phyloP scores from a whole-genome alignment of 2,329 filamentous ascomycete species.

The Colletotrichum australisinense region DNA sequence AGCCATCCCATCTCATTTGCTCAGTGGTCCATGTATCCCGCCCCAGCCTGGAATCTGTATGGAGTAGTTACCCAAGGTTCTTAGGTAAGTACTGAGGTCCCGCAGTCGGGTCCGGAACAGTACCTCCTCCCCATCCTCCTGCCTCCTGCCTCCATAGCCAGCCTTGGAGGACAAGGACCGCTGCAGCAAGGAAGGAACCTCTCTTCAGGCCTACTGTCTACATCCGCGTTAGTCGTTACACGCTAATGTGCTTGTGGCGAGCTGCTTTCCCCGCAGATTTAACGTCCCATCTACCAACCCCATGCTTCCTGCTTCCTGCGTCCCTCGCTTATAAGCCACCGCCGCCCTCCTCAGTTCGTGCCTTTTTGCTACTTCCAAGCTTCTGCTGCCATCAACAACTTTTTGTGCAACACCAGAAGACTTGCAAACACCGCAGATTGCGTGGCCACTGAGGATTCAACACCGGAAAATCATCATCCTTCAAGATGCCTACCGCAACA shows the following conservation, averaged over 20 bases:
- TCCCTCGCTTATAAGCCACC: constrained; percentile 23
- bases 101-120: neutral
- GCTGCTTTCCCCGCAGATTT: constrained; percentile 34
- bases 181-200: constrained; percentile 14
- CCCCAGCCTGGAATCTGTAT: neutral
- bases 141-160: neutral
- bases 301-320: constrained; percentile 12
- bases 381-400: neutral
- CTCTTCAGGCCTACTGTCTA: constrained; percentile 15
- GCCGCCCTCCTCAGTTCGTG: constrained; percentile 7
- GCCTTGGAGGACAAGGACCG: neutral
- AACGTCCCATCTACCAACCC: constrained; percentile 16
- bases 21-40: neutral
- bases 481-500: constrained; percentile 31
- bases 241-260: constrained; percentile 31
- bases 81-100: too few species aligned
- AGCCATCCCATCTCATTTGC: constrained; percentile 18
- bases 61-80: too few species aligned
- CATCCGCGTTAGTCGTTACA: constrained; percentile 20
- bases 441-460: neutral
- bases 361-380: constrained; percentile 6
- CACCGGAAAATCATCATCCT: neutral
- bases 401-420: neutral
- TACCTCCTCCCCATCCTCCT: neutral
- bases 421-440: neutral